Conservation (phyloP, 331 rosid species). For the Acacia pycnantha region DNA sequence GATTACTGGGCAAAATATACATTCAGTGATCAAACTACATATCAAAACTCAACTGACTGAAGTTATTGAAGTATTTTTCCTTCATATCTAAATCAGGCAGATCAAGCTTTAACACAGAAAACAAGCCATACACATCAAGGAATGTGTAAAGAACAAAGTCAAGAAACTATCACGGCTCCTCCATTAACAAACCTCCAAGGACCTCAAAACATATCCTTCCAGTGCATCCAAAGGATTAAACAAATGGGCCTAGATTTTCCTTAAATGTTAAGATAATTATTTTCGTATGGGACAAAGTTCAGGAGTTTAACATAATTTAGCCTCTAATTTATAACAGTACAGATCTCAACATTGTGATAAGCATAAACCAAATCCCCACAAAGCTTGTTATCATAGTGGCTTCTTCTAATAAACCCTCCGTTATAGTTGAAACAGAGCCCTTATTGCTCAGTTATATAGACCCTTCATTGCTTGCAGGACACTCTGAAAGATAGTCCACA, state of each 20-base stretch:
- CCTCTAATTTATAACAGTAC: neutral
- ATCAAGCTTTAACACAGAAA: neutral
- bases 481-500: no score
- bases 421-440: neutral
- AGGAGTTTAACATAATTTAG: neutral
- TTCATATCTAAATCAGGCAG: neutral
- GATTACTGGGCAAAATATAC: neutral
- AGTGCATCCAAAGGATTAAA: constrained; percentile 31
- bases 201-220: constrained; percentile 61
- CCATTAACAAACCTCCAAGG: neutral
- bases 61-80: neutral
- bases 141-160: neutral
- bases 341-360: neutral
- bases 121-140: neutral
- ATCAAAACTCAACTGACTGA: neutral
- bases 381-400: neutral
- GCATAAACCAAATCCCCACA: no score
- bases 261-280: no score
- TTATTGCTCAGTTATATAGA: no score
- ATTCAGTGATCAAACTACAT: neutral
- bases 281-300: neutral
- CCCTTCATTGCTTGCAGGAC: no score
- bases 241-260: no score
- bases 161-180: neutral
- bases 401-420: neutral